phyloP scores from a whole-genome alignment of 192 early-diverging fungal genomes.

The Backusella liffmaniae region DNA sequence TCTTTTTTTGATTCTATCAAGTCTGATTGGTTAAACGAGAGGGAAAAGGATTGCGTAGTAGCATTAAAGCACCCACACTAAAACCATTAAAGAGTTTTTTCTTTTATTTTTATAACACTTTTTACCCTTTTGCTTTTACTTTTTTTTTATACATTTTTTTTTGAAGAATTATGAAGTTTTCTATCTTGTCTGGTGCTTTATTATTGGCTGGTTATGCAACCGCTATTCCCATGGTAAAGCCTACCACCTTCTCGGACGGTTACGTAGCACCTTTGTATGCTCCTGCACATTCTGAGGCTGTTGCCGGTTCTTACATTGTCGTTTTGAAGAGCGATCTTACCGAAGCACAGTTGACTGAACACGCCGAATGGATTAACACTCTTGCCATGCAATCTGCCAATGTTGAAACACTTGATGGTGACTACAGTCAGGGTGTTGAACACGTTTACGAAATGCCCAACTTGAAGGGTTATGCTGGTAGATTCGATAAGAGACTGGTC shows the following conservation, averaged over 20 bases:
- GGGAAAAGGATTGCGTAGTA: constrained; percentile 2
- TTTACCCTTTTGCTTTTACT: constrained; percentile 6
- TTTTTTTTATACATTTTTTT: not conserved
- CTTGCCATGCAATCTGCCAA: constrained; percentile 16
- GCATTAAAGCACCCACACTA: not conserved
- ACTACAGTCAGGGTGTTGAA: constrained; percentile 48
- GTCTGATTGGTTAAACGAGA: not conserved
- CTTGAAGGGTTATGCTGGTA: constrained; percentile 71
- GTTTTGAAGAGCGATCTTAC: constrained; percentile 61
- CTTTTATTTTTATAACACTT: not conserved
- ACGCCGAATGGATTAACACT: constrained; percentile 32
- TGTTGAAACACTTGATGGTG: not conserved
- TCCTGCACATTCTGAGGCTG: constrained; percentile 57
- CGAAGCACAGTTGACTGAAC: constrained; percentile 21
- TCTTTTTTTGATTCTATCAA: not conserved
- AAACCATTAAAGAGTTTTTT: constrained; percentile 5
- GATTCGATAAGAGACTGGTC: constrained; percentile 57
- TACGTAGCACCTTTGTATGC: constrained; percentile 62
- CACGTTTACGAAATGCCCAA: constrained; percentile 63
- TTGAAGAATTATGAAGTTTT: constrained; percentile 34
- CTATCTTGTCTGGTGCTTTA: constrained; percentile 42
- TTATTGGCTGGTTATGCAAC: constrained; percentile 35
- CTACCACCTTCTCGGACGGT: constrained; percentile 23
- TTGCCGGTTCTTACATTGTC: constrained; percentile 77
- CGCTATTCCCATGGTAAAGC: constrained; percentile 30